Conservation (phyloP, 257 asterid genomes). For the Datura wrightii region DNA sequence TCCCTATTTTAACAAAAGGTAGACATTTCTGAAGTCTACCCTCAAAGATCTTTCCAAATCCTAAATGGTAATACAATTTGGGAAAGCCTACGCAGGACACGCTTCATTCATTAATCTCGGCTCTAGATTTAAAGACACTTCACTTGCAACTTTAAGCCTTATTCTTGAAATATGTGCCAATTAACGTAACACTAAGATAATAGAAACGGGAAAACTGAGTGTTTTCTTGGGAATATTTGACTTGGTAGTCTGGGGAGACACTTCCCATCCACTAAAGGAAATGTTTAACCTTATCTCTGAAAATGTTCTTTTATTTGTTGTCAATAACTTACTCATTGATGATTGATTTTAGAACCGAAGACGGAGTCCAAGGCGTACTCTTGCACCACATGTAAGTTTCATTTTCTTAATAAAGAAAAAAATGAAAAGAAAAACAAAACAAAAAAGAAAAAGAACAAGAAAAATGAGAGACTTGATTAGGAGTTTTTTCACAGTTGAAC, state of each 20-base stretch:
- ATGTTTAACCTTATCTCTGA: constrained; percentile 17
- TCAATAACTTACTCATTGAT: constrained; percentile 25
- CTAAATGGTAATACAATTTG: neutral
- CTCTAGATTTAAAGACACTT: neutral
- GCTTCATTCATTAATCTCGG: constrained; percentile 1
- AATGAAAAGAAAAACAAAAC: constrained; percentile 7
- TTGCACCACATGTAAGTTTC: constrained; percentile 90
- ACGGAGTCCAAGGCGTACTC: constrained; percentile 72
- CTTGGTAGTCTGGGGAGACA: neutral
- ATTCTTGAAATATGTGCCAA: neutral
- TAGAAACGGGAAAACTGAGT: neutral
- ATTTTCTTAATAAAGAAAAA: neutral
- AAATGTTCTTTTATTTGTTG: constrained; percentile 22
- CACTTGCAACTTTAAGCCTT: constrained; percentile 3
- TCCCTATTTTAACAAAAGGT: neutral
- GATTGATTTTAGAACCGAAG: constrained; percentile 59
- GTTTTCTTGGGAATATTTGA: constrained; percentile 12
- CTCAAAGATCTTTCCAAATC: constrained; percentile 17
- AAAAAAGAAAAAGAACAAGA: neutral
- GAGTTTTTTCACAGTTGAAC: constrained; percentile 7
- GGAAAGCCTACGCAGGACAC: neutral
- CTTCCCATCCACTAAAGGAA: neutral
- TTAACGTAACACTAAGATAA: neutral
- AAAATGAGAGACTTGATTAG: neutral
- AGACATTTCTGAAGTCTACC: constrained; percentile 23